Base-by-base conservation (phyloP, 805 yeast species). In the Millerozyma acaciae region DNA sequence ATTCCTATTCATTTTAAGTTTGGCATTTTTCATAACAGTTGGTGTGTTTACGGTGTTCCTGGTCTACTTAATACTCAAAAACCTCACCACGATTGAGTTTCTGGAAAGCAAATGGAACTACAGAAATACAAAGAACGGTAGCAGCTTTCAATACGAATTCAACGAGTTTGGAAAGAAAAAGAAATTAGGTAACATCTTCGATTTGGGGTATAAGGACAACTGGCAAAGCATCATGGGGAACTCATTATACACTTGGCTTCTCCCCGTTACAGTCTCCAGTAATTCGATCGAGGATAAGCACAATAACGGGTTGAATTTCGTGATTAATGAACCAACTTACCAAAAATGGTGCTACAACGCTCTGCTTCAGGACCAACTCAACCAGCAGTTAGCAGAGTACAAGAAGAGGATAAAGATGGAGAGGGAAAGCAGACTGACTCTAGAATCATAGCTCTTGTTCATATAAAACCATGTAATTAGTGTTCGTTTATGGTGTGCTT, bases 51-150 rank as follows among this genome's bases (percentile, higher is more conserved):
- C 75, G 0, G 65, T 60, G 1, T 80, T 83, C 45, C 70, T 78
- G 32, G 38, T 75, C 2, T 84, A 75, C 45, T 73, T 85, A 45
- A 55, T 85, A 6, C 40, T 77, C 14, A 57, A 53, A 8, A 90
- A 90, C 60, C 61, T 66, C 39, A 89, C 97, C 4, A 90, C 97
- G 0, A 70, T 90, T 16, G 98, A 93, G 58, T 64, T 78, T 38
- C 78, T 75, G 48, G 85, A 80, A 25, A 48, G 51, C 20, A 65
- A 70, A 29, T 65, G 81, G 45, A 68, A 67, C 41, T 54, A 68
- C 34, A 41, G 60, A 17, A 51, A 54, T 23, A 43, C 60, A 5
- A 33, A 40, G 15, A 27, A 28, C 8, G 43, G 44, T 4, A 26
- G 33, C 12, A 24, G 28, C 20, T 53, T 51, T 34, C 55, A 47